phyloP scores from a whole-genome alignment of 176 grass and related monocot genomes.

The Tillandsia fasciculata region DNA sequence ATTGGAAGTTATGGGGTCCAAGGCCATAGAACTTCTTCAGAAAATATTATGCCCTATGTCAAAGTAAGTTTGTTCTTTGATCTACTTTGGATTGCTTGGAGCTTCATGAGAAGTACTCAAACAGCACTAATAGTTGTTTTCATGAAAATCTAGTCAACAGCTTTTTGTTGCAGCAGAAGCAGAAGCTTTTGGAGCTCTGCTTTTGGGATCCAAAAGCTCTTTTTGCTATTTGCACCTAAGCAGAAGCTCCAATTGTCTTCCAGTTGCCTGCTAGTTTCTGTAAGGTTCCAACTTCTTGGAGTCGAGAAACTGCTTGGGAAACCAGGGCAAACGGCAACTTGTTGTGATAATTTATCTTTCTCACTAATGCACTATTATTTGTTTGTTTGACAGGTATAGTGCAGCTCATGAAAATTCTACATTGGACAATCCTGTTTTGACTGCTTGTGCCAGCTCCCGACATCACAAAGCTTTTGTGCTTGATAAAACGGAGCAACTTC shows the following conservation, averaged over 20 bases:
- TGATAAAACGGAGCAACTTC: constrained; percentile 42
- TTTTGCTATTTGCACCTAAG: background rate
- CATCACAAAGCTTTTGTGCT: constrained; percentile 29
- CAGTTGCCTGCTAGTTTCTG: background rate
- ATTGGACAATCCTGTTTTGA: constrained; percentile 15
- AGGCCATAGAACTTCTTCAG: constrained; percentile 48
- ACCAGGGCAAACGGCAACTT: too few relatives aligned
- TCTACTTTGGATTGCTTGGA: too few relatives aligned
- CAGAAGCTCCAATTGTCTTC: too few relatives aligned
- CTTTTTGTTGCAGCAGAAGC: background rate
- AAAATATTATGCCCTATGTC: constrained; percentile 42
- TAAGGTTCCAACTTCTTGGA: background rate
- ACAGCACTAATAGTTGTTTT: background rate
- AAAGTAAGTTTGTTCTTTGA: constrained; percentile 26
- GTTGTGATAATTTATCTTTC: constrained; percentile 17
- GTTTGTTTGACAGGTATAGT: constrained; percentile 19
- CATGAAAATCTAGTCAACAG: background rate
- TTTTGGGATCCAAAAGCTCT: background rate
- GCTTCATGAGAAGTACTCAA: too few relatives aligned
- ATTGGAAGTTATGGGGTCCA: constrained; percentile 69
- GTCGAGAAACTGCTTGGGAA: too few relatives aligned
- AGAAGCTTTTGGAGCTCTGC: background rate
- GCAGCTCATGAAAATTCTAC: constrained; percentile 20
- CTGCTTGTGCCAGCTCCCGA: constrained; percentile 18
- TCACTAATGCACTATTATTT: constrained; percentile 11